Evolutionary conservation across 106 monocot species (phyloP).

Genomic region (Phalaenopsis aphrodite): DNA sequence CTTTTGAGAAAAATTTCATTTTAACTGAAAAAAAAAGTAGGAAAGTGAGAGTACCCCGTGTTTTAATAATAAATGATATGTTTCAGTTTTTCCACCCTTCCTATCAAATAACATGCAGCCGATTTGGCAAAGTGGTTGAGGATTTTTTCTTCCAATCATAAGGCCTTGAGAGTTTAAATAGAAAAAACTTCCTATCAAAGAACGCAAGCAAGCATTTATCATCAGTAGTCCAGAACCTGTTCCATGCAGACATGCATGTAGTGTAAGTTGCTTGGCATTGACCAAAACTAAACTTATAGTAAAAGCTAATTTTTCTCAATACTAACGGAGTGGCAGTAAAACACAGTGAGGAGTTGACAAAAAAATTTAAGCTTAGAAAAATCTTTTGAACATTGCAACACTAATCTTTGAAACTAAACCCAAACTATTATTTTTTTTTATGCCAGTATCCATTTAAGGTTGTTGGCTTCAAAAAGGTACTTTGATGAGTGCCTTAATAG

Average conservation of each 20-base stretch:
- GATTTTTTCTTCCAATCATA: too few relatives aligned
- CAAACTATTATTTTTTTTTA: neutral
- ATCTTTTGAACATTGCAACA: neutral
- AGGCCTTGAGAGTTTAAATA: too few relatives aligned
- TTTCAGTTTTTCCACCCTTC: too few relatives aligned
- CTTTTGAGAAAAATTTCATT: neutral
- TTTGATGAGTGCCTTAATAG: neutral
- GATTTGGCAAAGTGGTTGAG: too few relatives aligned
- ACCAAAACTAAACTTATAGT: neutral
- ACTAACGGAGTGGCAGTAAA: neutral
- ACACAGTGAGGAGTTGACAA: neutral
- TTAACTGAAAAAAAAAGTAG: too few relatives aligned
- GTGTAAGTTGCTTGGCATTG: neutral
- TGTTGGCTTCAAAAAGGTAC: neutral
- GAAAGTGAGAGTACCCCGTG: too few relatives aligned
- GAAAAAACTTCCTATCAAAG: too few relatives aligned
- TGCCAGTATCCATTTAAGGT: neutral
- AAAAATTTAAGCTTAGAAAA: neutral
- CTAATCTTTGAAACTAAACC: neutral
- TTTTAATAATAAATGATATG: too few relatives aligned
- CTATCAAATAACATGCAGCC: too few relatives aligned
- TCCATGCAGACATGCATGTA: neutral
- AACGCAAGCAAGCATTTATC: too few relatives aligned
- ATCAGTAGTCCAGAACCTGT: too few relatives aligned
- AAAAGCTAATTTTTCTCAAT: neutral